Conservation (phyloP, 495 filamentous ascomycete genomes). For the Neurospora sp. region DNA sequence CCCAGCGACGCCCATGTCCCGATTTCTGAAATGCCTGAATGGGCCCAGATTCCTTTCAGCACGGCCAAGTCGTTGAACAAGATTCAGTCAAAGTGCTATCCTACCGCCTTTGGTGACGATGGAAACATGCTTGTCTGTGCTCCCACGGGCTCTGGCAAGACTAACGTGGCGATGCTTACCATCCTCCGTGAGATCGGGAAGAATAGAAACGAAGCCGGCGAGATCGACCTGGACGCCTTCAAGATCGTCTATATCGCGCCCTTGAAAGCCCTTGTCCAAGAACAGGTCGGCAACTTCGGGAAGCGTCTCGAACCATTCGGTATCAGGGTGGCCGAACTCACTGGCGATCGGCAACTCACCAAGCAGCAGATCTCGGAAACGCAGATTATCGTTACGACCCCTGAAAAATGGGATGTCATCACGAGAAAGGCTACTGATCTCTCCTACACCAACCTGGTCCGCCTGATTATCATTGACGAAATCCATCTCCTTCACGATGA, state of each 20-base stretch:
- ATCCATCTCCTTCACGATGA: slow-evolving; percentile 98
- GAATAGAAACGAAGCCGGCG: slow-evolving; percentile 77
- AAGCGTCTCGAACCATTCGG: slow-evolving; percentile 83
- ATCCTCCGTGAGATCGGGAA: slow-evolving; percentile 96
- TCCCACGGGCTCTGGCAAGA: slow-evolving; percentile 95
- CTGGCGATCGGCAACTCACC: slow-evolving; percentile 94
- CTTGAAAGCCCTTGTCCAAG: slow-evolving; percentile 89
- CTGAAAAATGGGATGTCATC: slow-evolving; percentile 99
- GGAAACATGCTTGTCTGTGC: slow-evolving; percentile 97
- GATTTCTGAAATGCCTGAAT: slow-evolving; percentile 80
- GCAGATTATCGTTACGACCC: slow-evolving; percentile 96
- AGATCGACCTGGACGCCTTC: slow-evolving; percentile 90
- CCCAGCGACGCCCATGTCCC: slow-evolving; percentile 72
- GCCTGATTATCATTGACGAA: slow-evolving; percentile 93
- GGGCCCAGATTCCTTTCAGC: slow-evolving; percentile 81
- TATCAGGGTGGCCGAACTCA: slow-evolving; percentile 85
- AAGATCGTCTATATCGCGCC: slow-evolving; percentile 96
- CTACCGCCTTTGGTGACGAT: slow-evolving; percentile 85
- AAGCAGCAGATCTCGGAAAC: slow-evolving; percentile 98
- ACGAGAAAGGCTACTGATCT: slow-evolving; percentile 95
- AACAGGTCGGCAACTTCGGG: slow-evolving; percentile 96
- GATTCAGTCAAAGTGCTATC: slow-evolving; percentile 88
- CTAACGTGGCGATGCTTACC: slow-evolving; percentile 95
- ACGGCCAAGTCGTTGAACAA: slow-evolving; percentile 72
- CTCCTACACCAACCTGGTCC: slow-evolving; percentile 92